Percentiles rank a stretch among this genome's conserved stretches.
Conservation (phyloP, 352 stramenopile genomes). For the Globisporangium parvum region DNA sequence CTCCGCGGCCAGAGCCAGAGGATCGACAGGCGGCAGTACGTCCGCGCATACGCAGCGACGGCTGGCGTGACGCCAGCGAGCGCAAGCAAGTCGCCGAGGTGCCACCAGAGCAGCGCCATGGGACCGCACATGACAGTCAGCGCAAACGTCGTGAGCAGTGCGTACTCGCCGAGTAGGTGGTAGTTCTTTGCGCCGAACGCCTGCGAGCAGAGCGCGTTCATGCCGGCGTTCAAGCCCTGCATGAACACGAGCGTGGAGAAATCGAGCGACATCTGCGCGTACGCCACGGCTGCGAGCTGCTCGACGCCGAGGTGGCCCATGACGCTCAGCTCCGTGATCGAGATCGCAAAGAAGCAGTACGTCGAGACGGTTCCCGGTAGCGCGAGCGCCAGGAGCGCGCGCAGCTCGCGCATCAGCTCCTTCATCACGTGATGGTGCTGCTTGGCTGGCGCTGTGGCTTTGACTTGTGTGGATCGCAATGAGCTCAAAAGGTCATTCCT, state of each 20-base stretch:
- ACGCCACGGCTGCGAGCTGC: slow-evolving; percentile 71
- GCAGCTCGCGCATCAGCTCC: slow-evolving; percentile 17
- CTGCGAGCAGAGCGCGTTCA: slow-evolving; percentile 81
- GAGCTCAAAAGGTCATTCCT: no score
- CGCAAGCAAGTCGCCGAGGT: slow-evolving; percentile 48
- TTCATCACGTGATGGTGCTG: no score
- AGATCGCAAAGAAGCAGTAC: slow-evolving; percentile 79
- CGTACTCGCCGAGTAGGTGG: slow-evolving; percentile 58
- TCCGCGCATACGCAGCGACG: slow-evolving; percentile 35
- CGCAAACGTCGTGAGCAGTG: slow-evolving; percentile 49
- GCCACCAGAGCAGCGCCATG: slow-evolving; percentile 72
- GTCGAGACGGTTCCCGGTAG: slow-evolving; percentile 52
- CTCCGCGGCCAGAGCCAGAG: slow-evolving; percentile 73
- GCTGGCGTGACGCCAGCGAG: slow-evolving; percentile 31
- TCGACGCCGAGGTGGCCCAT: slow-evolving; percentile 74
- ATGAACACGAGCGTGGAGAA: slow-evolving; percentile 75
- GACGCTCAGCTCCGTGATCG: slow-evolving; percentile 75
- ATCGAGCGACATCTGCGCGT: slow-evolving; percentile 75
- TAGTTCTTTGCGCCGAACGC: slow-evolving; percentile 84
- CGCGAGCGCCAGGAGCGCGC: slow-evolving; percentile 45
- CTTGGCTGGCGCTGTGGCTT: no score
- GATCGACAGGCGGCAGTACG: slow-evolving; percentile 65
- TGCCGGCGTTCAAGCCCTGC: slow-evolving; percentile 73
- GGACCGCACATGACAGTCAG: slow-evolving; percentile 61
- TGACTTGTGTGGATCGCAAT: no score